Conservation (phyloP, 306 rosid genomes). For the Myrica gale region DNA sequence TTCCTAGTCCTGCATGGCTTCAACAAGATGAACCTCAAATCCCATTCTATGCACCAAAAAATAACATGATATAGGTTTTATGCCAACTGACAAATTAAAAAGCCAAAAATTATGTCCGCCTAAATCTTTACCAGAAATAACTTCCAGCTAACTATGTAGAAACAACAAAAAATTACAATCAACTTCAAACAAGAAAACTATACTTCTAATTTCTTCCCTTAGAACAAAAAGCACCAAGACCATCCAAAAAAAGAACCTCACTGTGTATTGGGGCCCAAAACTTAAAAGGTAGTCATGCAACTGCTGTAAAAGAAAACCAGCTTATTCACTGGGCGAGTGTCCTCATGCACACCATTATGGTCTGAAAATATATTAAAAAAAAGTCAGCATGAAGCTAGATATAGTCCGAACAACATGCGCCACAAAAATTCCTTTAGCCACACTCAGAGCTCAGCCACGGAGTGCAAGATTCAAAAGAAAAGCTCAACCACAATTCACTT, state of each 20-base stretch:
- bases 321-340: not conserved
- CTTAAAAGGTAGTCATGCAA: not conserved
- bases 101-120: not conserved
- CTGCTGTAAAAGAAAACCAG: not conserved
- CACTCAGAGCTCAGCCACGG: not conserved
- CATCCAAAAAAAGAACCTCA: not conserved
- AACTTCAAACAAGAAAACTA: not conserved
- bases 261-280: not conserved
- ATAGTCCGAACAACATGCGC: not conserved
- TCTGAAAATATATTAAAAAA: not conserved
- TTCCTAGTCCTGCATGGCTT: conserved; percentile 3
- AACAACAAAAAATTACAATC: not conserved
- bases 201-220: not conserved
- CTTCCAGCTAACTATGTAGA: not conserved
- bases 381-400: not conserved
- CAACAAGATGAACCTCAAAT: not conserved
- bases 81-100: not conserved
- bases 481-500: not conserved
- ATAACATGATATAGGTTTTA: not conserved
- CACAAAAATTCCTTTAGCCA: not conserved
- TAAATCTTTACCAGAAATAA: not conserved
- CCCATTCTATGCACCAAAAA: not conserved
- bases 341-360: not conserved
- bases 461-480: not conserved
- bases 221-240: not conserved